Evolutionary conservation across 1,139 yeast genomes (phyloP), one percentile per base, ranked within the genome.

Genomic region (Zygosaccharomyces sapae): DNA sequence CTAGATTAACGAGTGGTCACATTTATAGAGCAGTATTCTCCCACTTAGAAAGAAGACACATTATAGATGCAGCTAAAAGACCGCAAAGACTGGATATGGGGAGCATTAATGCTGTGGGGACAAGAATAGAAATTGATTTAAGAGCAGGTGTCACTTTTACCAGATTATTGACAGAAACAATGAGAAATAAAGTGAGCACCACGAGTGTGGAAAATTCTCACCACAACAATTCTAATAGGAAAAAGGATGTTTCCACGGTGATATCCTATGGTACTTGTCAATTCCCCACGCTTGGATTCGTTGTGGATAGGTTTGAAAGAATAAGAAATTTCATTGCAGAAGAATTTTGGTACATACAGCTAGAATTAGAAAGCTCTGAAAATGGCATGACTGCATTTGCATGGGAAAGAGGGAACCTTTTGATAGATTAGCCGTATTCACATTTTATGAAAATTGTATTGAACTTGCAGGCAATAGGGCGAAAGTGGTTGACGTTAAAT

Each of bases 261-360:
- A 70, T 83, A 0, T 87, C 96, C 0, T 90, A 89, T 63, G 97
- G 98, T 1, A 81, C 96, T 0, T 94, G 99, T 63, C 99, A 94
- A 63, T 92, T 92, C 57, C 99, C 99, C 1, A 92, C 98, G 0
- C 70, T 94, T 45, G 97, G 98, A 2, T 94, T 94, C 67, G 90
- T 94, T 1, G 97, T 92, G n/a, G 98, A 94, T 62, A 71, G 98
- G 51, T 89, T 83, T 63, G 81, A 81, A 51, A 72, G 96, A 47
- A 87, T 86, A 22, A 76, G 80, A 61, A 71, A 73, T 51, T 92
- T 92, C 63, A 70, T 75, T 3, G 77, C 87, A 0, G 97, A 94
- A 62, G 76, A 76, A 18, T 90, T 87, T 62, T 94, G 97, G 97
- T 73, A 69, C 55, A 70, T 94, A 3, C 74, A 75, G 25, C 65